Evolutionary conservation across 768 basidiomycete species (phyloP).

Genomic region (Suillus plorans): DNA sequence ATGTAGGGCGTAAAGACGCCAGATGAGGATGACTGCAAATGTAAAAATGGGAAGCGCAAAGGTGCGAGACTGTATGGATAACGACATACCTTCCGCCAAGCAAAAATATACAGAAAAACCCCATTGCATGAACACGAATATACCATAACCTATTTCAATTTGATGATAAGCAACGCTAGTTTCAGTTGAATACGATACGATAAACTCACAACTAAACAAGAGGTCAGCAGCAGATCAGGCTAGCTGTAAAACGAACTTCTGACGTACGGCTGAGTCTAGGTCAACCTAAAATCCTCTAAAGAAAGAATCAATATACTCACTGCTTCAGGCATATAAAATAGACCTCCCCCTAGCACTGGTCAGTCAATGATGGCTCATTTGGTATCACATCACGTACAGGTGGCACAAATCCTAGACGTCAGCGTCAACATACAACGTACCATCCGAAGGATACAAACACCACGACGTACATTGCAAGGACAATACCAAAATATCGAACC

Average conservation of each 20-base stretch:
- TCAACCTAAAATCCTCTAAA: background rate
- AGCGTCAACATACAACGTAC: background rate
- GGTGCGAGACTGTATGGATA: background rate
- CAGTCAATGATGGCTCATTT: background rate
- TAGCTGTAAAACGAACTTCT: background rate
- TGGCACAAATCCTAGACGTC: background rate
- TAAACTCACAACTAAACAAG: background rate
- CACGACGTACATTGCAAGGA: background rate
- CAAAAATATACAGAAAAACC: background rate
- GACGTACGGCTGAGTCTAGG: background rate
- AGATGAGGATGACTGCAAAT: background rate
- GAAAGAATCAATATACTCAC: background rate
- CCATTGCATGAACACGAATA: background rate
- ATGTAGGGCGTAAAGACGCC: background rate
- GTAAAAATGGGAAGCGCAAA: background rate
- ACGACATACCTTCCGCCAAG: background rate
- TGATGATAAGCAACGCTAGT: background rate
- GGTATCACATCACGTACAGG: background rate
- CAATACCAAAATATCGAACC: background rate
- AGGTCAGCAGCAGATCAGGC: background rate
- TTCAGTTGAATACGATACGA: background rate
- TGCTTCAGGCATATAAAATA: background rate
- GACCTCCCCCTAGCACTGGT: background rate
- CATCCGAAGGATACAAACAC: background rate
- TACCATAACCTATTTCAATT: background rate